Conservation (phyloP, 306 rosid species). For the Vigna nakashimae region DNA sequence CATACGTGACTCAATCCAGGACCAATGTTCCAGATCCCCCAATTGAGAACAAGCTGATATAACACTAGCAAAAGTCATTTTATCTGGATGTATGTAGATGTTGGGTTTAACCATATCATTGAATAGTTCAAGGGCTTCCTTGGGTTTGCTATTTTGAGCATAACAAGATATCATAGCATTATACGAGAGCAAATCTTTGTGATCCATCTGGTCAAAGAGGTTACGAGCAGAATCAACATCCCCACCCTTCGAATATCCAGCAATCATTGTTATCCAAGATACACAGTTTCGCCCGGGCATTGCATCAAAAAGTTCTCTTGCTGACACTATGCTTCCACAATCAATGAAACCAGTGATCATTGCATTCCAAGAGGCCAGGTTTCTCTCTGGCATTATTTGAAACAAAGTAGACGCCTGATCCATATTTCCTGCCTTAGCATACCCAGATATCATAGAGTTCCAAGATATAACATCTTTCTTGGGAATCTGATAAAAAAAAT, state of each 20-base stretch:
- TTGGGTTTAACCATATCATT: constrained; percentile 59
- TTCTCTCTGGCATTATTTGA: constrained; percentile 67
- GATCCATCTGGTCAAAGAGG: constrained; percentile 61
- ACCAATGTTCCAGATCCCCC: constrained; percentile 61
- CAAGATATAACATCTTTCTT: constrained; percentile 72
- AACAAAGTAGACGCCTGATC: constrained; percentile 61
- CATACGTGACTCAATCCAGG: constrained; percentile 60
- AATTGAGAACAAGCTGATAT: constrained; percentile 78
- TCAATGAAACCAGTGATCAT: constrained; percentile 68
- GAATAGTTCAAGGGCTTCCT: constrained; percentile 71
- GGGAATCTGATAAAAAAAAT: constrained; percentile 65
- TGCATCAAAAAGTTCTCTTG: constrained; percentile 59
- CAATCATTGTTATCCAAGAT: constrained; percentile 70
- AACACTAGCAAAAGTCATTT: constrained; percentile 70
- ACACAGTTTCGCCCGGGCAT: constrained; percentile 66
- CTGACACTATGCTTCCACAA: constrained; percentile 53
- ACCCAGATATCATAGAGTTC: constrained; percentile 77
- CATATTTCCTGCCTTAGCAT: constrained; percentile 62
- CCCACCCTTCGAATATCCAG: constrained; percentile 71
- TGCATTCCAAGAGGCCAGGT: constrained; percentile 73
- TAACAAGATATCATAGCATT: constrained; percentile 82
- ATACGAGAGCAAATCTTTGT: constrained; percentile 54
- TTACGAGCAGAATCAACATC: constrained; percentile 64
- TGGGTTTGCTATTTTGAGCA: constrained; percentile 74
- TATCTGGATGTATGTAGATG: constrained; percentile 58